Percentiles rank a stretch among this genome's conserved stretches.
phyloP scores from a whole-genome alignment of 345 rosid genomes.

The Acer negundo region DNA sequence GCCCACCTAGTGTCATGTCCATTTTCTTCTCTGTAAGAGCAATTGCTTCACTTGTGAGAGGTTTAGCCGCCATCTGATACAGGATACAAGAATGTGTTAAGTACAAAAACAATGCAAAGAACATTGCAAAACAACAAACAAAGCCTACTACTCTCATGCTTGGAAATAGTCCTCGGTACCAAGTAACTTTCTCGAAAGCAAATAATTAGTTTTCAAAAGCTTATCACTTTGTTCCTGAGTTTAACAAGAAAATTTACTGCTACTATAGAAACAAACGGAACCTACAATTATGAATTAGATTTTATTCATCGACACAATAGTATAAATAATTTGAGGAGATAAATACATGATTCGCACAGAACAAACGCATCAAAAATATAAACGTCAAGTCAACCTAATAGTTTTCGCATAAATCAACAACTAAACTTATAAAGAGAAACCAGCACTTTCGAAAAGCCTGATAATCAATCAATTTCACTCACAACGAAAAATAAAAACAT shows the following conservation, averaged over 20 bases:
- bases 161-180: neutral
- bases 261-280: neutral
- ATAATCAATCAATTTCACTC: neutral
- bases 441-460: neutral
- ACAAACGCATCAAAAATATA: neutral
- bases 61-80: conserved; percentile 61
- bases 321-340: neutral
- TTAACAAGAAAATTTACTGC: too few species aligned
- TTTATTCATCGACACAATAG: too few species aligned
- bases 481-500: neutral
- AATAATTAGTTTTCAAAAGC: neutral
- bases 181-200: neutral
- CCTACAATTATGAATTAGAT: neutral
- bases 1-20: conserved; percentile 83
- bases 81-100: neutral
- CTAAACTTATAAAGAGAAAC: neutral
- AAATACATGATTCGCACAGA: neutral
- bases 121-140: too few species aligned
- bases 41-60: conserved; percentile 71
- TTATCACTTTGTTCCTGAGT: neutral
- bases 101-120: neutral
- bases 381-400: neutral
- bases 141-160: neutral
- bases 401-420: neutral
- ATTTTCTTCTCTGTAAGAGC: conserved; percentile 87